phyloP scores from a whole-genome alignment of 1,284 basidiomycete species.

The Crucibulum parvulum region DNA sequence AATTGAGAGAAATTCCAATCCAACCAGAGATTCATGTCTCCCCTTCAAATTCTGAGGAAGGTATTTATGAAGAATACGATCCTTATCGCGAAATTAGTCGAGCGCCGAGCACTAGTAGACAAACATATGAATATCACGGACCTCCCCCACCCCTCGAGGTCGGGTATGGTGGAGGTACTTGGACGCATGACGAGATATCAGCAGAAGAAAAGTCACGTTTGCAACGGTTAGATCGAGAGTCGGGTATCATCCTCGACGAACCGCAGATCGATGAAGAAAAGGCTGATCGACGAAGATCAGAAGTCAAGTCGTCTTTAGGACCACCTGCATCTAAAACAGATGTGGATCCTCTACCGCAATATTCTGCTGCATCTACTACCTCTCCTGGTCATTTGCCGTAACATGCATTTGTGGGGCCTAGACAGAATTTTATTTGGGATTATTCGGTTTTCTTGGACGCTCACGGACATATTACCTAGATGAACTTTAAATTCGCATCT shows the following conservation, averaged over 20 bases:
- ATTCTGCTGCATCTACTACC: neutral
- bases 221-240: conserved; percentile 12
- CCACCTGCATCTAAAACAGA: neutral
- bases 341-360: conserved; percentile 6
- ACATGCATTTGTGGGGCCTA: neutral
- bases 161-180: conserved; percentile 38
- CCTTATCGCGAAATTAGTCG: conserved; percentile 6
- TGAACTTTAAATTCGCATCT: too few relatives aligned
- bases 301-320: conserved; percentile 12
- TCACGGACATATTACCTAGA: neutral
- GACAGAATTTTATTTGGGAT: neutral
- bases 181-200: conserved; percentile 35
- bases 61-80: conserved; percentile 4
- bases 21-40: neutral
- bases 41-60: neutral
- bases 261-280: conserved; percentile 11
- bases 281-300: conserved; percentile 5
- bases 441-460: neutral
- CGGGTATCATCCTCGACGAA: neutral
- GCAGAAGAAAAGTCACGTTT: conserved; percentile 34
- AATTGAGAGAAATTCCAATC: neutral
- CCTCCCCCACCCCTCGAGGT: conserved; percentile 21
- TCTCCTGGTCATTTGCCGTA: neutral
- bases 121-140: conserved; percentile 1
- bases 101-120: neutral